Evolutionary conservation across 345 rosid species (phyloP).

Genomic region (Eutrema yunnanense): DNA sequence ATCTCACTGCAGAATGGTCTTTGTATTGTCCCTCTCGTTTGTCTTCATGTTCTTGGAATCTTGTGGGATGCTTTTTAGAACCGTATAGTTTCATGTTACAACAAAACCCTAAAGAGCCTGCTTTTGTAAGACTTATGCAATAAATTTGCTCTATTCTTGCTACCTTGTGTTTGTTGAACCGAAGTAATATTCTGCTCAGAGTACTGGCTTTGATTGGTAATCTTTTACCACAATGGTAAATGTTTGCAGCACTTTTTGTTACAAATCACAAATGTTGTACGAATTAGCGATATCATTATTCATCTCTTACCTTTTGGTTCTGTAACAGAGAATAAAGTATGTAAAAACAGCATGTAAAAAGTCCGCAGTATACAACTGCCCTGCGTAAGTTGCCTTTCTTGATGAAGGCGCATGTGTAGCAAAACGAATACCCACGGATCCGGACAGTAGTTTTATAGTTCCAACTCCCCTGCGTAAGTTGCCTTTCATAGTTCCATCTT

Average conservation of each 20-base stretch:
- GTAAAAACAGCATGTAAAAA: too few relatives aligned
- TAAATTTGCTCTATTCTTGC: background rate
- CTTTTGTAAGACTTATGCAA: background rate
- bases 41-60: slow-evolving; percentile 7
- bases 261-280: too few relatives aligned
- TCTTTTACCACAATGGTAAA: too few relatives aligned
- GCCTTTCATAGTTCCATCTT: too few relatives aligned
- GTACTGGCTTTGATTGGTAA: too few relatives aligned
- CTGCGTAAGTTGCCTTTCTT: background rate
- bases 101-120: background rate
- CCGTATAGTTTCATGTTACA: slow-evolving; percentile 4
- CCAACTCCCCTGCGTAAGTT: too few relatives aligned
- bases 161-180: background rate
- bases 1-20: slow-evolving; percentile 7
- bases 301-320: too few relatives aligned
- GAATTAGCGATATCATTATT: too few relatives aligned
- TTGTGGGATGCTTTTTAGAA: background rate
- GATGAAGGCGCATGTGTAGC: background rate
- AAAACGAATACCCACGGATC: background rate
- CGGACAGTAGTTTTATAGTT: too few relatives aligned
- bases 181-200: background rate
- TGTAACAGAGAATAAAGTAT: too few relatives aligned
- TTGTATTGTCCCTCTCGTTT: background rate
- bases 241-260: too few relatives aligned
- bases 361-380: background rate